phyloP scores from a whole-genome alignment of 306 rosid genomes.

The Dryas alaskensis region DNA sequence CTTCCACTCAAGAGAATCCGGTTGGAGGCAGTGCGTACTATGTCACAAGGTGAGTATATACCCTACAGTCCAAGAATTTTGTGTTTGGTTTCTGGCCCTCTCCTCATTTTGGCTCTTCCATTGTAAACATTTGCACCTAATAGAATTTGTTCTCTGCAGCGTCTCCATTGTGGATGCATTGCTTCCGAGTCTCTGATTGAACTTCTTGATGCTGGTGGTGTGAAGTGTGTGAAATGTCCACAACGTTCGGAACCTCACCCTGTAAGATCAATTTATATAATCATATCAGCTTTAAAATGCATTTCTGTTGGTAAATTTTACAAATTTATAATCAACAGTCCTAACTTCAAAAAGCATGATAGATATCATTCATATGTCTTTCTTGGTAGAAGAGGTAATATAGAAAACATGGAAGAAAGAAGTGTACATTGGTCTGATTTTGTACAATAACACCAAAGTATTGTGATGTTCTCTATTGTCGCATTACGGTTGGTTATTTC shows the following conservation, averaged over 20 bases:
- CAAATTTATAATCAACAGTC: background rate
- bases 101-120: slow-evolving; percentile 7
- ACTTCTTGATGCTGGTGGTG: slow-evolving; percentile 82
- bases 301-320: background rate
- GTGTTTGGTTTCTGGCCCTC: slow-evolving; percentile 6
- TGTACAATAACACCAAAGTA: background rate
- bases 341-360: background rate
- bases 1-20: slow-evolving; percentile 81
- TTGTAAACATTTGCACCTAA: slow-evolving; percentile 4
- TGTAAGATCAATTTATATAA: slow-evolving; percentile 45
- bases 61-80: background rate
- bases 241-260: slow-evolving; percentile 43
- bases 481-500: slow-evolving; percentile 11
- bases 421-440: background rate
- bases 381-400: background rate
- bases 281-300: slow-evolving; percentile 11
- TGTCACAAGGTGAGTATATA: slow-evolving; percentile 72
- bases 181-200: slow-evolving; percentile 70
- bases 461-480: background rate
- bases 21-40: slow-evolving; percentile 84
- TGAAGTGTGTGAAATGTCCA: slow-evolving; percentile 64
- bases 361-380: background rate
- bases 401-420: background rate
- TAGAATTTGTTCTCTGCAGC: slow-evolving; percentile 47
- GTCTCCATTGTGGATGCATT: slow-evolving; percentile 91